phyloP scores from a whole-genome alignment of 108 stramenopile genomes.

The Epithemia pelagica region DNA sequence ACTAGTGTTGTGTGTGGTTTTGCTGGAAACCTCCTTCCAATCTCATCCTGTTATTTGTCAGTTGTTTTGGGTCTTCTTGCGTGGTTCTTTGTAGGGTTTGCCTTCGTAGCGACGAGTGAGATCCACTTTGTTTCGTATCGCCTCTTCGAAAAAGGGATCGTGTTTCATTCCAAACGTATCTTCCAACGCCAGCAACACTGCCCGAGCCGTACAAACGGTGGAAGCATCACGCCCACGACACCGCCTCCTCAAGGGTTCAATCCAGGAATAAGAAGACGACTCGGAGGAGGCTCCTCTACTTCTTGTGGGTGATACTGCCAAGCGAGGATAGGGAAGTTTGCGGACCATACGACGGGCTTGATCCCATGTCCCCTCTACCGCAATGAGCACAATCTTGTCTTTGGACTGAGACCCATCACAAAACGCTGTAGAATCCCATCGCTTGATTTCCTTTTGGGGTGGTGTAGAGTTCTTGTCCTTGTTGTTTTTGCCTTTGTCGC shows the following conservation, averaged over 20 bases:
- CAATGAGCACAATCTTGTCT: conserved; percentile 17
- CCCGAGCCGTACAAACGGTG: conserved; percentile 20
- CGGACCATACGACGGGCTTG: conserved; percentile 43
- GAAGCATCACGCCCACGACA: background rate
- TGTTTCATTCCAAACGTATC: conserved; percentile 1
- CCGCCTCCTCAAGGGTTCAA: background rate
- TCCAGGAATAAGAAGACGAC: background rate
- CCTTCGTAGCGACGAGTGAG: conserved; percentile 14
- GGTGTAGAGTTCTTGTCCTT: background rate
- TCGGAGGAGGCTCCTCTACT: background rate
- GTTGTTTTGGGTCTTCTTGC: too few relatives aligned
- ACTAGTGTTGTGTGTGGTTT: too few relatives aligned
- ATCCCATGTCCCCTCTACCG: conserved; percentile 45
- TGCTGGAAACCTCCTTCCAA: too few relatives aligned
- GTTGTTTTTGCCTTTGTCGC: background rate
- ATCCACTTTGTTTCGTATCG: conserved; percentile 11
- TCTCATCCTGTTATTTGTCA: too few relatives aligned
- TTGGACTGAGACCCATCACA: background rate
- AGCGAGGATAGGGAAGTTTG: conserved; percentile 21
- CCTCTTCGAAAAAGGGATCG: background rate
- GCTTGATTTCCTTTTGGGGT: background rate
- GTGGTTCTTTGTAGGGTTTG: conserved; percentile 1
- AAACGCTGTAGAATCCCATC: conserved; percentile 3
- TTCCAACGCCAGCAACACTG: conserved; percentile 11
- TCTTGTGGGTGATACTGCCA: background rate